Evolutionary conservation across 495 filamentous ascomycete genomes (phyloP), one percentile per base, ranked within the genome.

Genomic region (Aspergillus diversus): DNA sequence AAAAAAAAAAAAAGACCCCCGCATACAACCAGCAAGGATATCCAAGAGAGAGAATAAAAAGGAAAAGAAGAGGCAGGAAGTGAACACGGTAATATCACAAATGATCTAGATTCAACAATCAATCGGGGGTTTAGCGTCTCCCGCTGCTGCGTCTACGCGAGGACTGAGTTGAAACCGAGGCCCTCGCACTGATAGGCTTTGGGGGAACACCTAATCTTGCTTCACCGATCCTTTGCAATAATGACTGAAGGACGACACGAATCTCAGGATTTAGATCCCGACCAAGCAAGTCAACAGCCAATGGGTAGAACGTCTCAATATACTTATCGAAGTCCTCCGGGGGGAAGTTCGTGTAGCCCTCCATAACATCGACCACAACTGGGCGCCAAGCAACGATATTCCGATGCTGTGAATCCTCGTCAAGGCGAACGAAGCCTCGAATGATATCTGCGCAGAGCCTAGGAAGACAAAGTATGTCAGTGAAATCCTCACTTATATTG

Each of bases 321-420:
- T 97, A 87, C 57, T 87, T 88, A 59, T 85, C 83, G 66, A 99
- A 98, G 53, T 87, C 92, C 39, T 89, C 87, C n/a, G 81, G 79
- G 0, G 91, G 90, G 77, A 97, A 98, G 48, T 89, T 89, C 8
- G 87, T 91, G 71, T 93, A 98, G 2, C 96, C 93, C 65, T 99
- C 93, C 35, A 99, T 80, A n/a, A 99, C 95, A 71, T 97, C 95
- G 7, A 99, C 92, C 4, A 99, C 95, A 1, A 98, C 96, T 1
- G 95, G 95, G 37, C 95, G 83, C 95, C 95, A 99, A 12, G 96
- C 96, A 5, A 92, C 84, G 59, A 99, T 95, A 69, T 99, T 99
- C 33, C 95, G 86, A 68, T 97, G 92, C 74, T 99, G 95, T 34
- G 90, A 92, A 63, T 97, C 93, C 72, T 97, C 94, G 57, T 97